A percentile compares a stretch with the other conserved stretches of the same genome.
These are phyloP conservation scores for Xanthoconium stramineum DNA, from an alignment of 768 basidiomycete species.

Conservation along the genomic window DNA sequence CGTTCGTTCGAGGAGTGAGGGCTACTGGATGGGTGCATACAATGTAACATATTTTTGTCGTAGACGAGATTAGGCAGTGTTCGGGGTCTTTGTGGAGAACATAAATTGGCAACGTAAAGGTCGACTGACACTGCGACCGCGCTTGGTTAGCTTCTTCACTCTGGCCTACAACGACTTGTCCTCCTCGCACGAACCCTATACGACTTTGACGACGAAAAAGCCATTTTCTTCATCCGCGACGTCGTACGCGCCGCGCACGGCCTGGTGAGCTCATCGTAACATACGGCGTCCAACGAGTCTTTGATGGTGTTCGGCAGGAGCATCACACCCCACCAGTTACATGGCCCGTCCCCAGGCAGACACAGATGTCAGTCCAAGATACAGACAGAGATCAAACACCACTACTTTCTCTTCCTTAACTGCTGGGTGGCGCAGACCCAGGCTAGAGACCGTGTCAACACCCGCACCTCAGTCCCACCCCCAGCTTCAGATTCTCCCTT, in stretches of 20 bases:
- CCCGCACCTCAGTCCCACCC: constrained; percentile 29
- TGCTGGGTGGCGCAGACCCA: constrained; percentile 37
- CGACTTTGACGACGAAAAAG: constrained; percentile 17
- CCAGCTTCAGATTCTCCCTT: constrained; percentile 25
- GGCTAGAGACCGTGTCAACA: constrained; percentile 28
- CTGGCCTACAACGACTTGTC: not conserved
- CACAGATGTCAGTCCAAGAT: constrained; percentile 28
- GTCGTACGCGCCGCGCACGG: constrained; percentile 4
- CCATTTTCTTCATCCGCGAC: constrained; percentile 3
- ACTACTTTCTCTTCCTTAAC: constrained; percentile 39
- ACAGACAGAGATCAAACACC: constrained; percentile 42
- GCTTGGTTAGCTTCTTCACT: constrained; percentile 1
- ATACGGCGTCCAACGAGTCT: not conserved
- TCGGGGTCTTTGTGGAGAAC: constrained; percentile 15
- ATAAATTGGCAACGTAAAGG: constrained; percentile 23
- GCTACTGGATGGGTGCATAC: not conserved
- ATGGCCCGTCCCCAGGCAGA: constrained; percentile 34
- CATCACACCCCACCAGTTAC: constrained; percentile 13
- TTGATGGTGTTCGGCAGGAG: constrained; percentile 12
- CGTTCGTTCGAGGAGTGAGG: constrained; percentile 16
- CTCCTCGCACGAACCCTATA: constrained; percentile 9
- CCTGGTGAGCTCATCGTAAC: constrained; percentile 13
- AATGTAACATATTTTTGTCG: not conserved
- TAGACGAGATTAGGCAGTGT: constrained; percentile 17
- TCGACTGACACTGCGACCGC: constrained; percentile 1